A percentile compares a stretch with the other conserved stretches of the same genome.
phyloP scores from a whole-genome alignment of 2,329 filamentous ascomycete genomes.

The Hymenoscyphus occultus region DNA sequence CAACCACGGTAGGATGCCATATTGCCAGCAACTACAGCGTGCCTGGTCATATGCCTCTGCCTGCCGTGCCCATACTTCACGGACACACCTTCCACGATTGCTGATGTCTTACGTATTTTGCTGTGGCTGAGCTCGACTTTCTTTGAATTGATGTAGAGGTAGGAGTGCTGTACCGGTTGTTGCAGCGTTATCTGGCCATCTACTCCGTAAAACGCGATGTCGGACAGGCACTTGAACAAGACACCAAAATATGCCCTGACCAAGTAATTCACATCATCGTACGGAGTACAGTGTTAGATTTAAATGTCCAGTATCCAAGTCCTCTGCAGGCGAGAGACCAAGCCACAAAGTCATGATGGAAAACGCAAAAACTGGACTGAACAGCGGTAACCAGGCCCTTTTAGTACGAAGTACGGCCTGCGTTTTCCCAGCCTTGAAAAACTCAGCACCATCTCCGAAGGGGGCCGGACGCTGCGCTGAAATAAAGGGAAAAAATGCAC shows the following conservation, averaged over 20 bases:
- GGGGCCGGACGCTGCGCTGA: not conserved
- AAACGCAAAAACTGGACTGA: not conserved
- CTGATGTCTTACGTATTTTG: not conserved
- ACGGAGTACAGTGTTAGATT: not conserved
- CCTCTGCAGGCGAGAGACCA: not conserved
- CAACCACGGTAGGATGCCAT: not conserved
- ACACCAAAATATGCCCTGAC: too few relatives aligned
- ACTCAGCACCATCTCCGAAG: slow-evolving; percentile 1
- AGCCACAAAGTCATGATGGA: not conserved
- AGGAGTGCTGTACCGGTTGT: not conserved
- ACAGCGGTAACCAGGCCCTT: not conserved
- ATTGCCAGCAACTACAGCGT: not conserved
- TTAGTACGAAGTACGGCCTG: not conserved
- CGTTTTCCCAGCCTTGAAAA: not conserved
- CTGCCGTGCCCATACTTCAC: not conserved
- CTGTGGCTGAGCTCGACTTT: slow-evolving; percentile 2
- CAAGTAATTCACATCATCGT: too few relatives aligned
- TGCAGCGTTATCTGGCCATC: not conserved
- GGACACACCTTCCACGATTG: not conserved
- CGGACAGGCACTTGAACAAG: too few relatives aligned
- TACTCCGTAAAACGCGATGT: not conserved
- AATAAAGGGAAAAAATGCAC: not conserved
- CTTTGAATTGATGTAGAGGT: not conserved
- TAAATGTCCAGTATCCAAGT: not conserved
- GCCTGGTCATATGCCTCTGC: not conserved